Evolutionary conservation across 2,329 filamentous ascomycete species (phyloP).

Genomic region (Chrysoporthe deuterocubensis): DNA sequence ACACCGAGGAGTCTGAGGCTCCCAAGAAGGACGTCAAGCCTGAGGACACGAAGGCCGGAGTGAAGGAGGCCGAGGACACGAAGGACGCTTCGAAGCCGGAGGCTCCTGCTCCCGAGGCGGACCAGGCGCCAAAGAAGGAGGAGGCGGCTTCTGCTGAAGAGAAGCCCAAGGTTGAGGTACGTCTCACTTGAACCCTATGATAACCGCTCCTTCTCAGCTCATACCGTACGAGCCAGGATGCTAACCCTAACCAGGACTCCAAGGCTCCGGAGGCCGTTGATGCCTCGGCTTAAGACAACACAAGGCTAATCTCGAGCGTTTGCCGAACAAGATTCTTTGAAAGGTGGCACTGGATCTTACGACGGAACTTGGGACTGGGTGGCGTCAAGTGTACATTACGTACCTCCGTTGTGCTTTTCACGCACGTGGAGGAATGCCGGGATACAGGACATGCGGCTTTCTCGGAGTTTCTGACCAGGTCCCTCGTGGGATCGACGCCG

Average conservation of each 20-base stretch:
- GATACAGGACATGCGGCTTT: slow-evolving; percentile 15
- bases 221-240: too few species aligned
- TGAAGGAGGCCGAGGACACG: slow-evolving; percentile 36
- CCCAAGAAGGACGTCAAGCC: slow-evolving; percentile 39
- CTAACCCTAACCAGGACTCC: slow-evolving; percentile 31
- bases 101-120: slow-evolving; percentile 35
- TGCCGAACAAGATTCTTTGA: not conserved
- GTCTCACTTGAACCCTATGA: slow-evolving; percentile 23
- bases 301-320: not conserved
- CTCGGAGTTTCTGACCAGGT: slow-evolving; percentile 19
- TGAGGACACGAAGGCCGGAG: slow-evolving; percentile 35
- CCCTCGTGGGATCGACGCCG: slow-evolving; percentile 12
- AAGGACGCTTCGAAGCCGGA: slow-evolving; percentile 37
- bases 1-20: slow-evolving; percentile 36
- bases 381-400: slow-evolving; percentile 27
- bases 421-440: slow-evolving; percentile 10
- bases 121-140: slow-evolving; percentile 33
- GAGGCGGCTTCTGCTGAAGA: slow-evolving; percentile 5
- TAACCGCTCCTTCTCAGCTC: not conserved
- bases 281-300: slow-evolving; percentile 39
- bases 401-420: slow-evolving; percentile 17
- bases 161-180: slow-evolving; percentile 37
- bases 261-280: slow-evolving; percentile 43
- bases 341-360: not conserved
- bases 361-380: slow-evolving; percentile 11